These are phyloP conservation scores for Globisporangium barbulae DNA, from an alignment of 352 stramenopile species.

Conservation along the genomic window DNA sequence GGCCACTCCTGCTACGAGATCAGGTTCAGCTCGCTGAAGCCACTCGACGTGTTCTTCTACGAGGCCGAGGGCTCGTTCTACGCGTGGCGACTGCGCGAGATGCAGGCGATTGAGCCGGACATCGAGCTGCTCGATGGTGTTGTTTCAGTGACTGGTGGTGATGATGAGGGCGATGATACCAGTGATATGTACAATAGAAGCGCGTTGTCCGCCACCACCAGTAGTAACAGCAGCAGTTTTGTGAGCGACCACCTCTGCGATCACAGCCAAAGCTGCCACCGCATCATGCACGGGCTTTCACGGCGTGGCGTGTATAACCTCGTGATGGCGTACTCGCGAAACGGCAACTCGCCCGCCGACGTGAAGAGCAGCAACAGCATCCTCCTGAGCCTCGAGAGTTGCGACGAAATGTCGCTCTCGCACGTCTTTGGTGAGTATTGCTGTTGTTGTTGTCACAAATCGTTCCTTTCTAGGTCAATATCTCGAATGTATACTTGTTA, in stretches of 20 bases:
- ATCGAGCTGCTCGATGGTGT: neutral
- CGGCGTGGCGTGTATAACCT: slow-evolving; percentile 41
- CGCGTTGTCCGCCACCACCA: neutral
- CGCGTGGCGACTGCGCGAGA: slow-evolving; percentile 18
- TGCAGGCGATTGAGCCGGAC: slow-evolving; percentile 15
- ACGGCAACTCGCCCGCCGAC: slow-evolving; percentile 1
- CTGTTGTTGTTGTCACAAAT: no score
- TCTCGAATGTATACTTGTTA: neutral
- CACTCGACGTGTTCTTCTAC: slow-evolving; percentile 57
- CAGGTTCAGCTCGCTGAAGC: slow-evolving; percentile 28
- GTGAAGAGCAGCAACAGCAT: slow-evolving; percentile 17
- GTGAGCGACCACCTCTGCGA: slow-evolving; percentile 25
- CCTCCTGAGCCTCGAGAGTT: slow-evolving; percentile 32
- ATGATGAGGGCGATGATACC: neutral
- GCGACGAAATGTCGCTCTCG: slow-evolving; percentile 35
- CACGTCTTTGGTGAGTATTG: slow-evolving; percentile 32
- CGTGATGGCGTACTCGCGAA: slow-evolving; percentile 31
- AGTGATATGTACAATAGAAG: neutral
- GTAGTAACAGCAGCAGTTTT: neutral
- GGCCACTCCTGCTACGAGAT: slow-evolving; percentile 56
- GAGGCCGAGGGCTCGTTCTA: slow-evolving; percentile 25
- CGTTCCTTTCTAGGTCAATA: neutral
- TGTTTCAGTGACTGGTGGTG: neutral
- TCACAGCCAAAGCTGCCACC: slow-evolving; percentile 27
- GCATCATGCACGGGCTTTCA: slow-evolving; percentile 31